Conservation (phyloP, 2,329 filamentous ascomycete genomes). For the Escovopsis sp. region DNA sequence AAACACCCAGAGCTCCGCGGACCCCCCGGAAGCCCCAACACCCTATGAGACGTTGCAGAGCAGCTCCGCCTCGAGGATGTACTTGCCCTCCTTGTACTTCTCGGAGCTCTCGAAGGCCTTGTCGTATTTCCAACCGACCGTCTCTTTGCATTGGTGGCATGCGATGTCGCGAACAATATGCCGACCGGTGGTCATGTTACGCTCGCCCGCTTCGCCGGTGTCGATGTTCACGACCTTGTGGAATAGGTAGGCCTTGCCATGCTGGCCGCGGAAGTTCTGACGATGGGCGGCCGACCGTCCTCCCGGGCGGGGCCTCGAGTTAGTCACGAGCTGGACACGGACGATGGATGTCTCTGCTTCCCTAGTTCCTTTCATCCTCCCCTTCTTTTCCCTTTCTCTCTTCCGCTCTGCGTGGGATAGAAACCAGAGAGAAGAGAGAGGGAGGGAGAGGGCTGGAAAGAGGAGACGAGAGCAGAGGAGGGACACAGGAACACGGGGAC, state of each 20-base stretch:
- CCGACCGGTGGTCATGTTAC: conserved; percentile 93
- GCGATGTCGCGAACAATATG: conserved; percentile 89
- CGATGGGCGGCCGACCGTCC: too few species aligned
- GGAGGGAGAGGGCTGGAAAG: too few species aligned
- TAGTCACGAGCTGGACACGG: neutral
- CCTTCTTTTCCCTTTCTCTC: too few species aligned
- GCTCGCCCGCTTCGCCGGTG: conserved; percentile 70
- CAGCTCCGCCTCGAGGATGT: conserved; percentile 84
- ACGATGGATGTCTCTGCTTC: too few species aligned
- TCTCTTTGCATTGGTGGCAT: conserved; percentile 81
- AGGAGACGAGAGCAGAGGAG: too few species aligned
- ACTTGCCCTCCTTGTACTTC: conserved; percentile 99
- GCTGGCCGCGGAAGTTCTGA: conserved; percentile 94
- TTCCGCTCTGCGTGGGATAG: too few species aligned
- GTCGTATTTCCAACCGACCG: conserved; percentile 97
- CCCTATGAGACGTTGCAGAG: conserved; percentile 57
- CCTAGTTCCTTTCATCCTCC: too few species aligned
- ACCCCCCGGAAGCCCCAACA: neutral
- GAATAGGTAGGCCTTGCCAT: conserved; percentile 96
- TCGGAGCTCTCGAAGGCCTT: conserved; percentile 84
- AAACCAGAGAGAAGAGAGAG: too few species aligned
- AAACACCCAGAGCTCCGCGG: too few species aligned
- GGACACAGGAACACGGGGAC: too few species aligned
- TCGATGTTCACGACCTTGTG: conserved; percentile 85
- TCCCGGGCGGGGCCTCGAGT: too few species aligned